Percentiles rank a stretch among this genome's conserved stretches.
These are phyloP conservation scores for Aspergillus taichungensis DNA, from an alignment of 495 filamentous ascomycete genomes.

Conservation along the genomic window DNA sequence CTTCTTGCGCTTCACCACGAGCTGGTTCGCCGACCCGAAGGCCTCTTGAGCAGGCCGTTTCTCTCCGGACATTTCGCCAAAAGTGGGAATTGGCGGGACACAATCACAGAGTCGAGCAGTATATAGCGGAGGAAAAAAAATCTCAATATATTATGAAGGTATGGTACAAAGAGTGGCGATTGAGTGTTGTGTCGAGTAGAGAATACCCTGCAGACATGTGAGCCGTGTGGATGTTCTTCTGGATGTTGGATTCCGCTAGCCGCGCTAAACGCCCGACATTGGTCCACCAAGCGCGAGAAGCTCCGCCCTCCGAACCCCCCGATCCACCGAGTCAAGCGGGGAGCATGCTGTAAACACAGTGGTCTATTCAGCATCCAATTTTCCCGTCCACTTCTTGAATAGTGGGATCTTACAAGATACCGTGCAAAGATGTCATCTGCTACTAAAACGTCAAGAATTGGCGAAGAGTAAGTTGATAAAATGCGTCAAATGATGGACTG, in stretches of 20 bases:
- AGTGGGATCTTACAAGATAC: too few species aligned
- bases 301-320: conserved; percentile 10
- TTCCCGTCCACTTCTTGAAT: too few species aligned
- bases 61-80: conserved; percentile 65
- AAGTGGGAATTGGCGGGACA: background rate
- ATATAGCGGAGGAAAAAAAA: background rate
- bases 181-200: background rate
- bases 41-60: conserved; percentile 79
- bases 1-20: conserved; percentile 84
- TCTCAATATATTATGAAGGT: background rate
- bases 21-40: conserved; percentile 63
- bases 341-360: conserved; percentile 7
- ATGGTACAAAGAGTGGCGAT: background rate
- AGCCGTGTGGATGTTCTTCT: background rate
- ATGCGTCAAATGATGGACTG: conserved; percentile 3
- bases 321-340: conserved; percentile 12
- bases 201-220: background rate
- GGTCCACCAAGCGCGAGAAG: conserved; percentile 8
- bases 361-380: background rate
- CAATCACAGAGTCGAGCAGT: background rate
- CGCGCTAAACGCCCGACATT: conserved; percentile 12
- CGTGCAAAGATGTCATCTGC: conserved; percentile 55
- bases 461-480: conserved; percentile 78
- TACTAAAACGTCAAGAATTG: conserved; percentile 78
- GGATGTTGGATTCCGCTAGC: conserved; percentile 4